These are phyloP conservation scores for Plectosphaerella sp. DNA, from an alignment of 2,329 filamentous ascomycete genomes.

Conservation along the genomic window DNA sequence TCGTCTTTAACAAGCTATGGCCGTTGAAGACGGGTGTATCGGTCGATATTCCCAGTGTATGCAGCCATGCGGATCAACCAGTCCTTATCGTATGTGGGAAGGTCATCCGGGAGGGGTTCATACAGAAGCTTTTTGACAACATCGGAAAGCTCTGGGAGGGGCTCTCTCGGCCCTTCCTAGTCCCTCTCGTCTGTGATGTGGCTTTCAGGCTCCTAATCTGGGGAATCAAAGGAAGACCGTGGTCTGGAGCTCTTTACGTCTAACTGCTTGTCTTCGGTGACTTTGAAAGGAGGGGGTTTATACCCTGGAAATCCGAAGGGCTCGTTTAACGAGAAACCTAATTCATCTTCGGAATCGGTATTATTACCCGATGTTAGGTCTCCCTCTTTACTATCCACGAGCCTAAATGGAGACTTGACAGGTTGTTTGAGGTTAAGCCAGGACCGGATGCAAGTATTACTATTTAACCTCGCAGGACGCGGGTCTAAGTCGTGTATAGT, in stretches of 20 bases:
- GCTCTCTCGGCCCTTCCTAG: constrained; percentile 2
- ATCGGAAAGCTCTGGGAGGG: background rate
- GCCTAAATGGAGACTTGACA: background rate
- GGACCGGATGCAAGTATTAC: constrained; percentile 24
- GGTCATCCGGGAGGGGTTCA: constrained; percentile 25
- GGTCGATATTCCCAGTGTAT: constrained; percentile 32
- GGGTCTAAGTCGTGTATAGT: constrained; percentile 10
- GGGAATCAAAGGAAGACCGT: constrained; percentile 7
- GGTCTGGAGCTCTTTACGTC: background rate
- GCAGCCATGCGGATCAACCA: constrained; percentile 30
- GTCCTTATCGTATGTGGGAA: constrained; percentile 31
- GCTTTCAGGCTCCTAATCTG: background rate
- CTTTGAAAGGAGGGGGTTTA: constrained; percentile 14
- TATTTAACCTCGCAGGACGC: constrained; percentile 20
- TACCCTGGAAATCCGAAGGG: background rate
- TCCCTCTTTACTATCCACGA: background rate
- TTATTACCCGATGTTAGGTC: background rate
- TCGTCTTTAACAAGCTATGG: constrained; percentile 20
- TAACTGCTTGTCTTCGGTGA: constrained; percentile 21
- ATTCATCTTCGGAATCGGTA: background rate
- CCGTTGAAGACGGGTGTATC: constrained; percentile 27
- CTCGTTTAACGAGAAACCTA: background rate
- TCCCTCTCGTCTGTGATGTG: background rate
- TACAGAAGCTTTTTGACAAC: constrained; percentile 13
- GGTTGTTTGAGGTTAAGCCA: background rate